Conservation (phyloP, 148 eudicot genomes). For the Vaccinium darrowii region DNA sequence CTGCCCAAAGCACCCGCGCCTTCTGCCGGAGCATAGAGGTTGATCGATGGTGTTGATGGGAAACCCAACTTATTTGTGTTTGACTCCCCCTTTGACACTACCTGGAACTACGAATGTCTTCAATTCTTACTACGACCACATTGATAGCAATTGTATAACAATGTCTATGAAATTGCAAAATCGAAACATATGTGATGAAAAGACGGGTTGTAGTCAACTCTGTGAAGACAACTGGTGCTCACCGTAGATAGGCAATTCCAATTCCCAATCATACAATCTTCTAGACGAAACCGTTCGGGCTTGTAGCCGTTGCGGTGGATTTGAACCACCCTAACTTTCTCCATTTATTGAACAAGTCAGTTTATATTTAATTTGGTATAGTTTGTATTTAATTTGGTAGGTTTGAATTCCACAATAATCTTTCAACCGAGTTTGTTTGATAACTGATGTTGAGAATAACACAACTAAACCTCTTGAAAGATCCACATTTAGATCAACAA, state of each 20-base stretch:
- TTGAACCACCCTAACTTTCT: neutral
- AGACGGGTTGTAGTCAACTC: neutral
- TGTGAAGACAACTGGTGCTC: neutral
- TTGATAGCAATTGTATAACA: neutral
- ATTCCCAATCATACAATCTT: neutral
- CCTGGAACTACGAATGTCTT: neutral
- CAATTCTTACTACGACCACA: neutral
- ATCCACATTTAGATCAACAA: neutral
- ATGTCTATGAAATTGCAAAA: neutral
- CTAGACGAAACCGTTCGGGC: neutral
- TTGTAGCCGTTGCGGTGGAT: neutral
- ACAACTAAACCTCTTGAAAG: neutral
- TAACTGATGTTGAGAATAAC: neutral
- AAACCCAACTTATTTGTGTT: neutral
- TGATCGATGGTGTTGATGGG: neutral
- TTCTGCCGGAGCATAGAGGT: neutral
- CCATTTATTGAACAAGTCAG: neutral
- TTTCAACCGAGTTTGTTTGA: neutral
- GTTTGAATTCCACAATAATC: neutral
- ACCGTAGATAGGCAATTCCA: neutral
- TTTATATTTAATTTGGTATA: neutral
- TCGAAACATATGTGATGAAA: neutral
- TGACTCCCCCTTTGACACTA: neutral
- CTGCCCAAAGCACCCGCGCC: neutral
- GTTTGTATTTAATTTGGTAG: neutral